phyloP scores from a whole-genome alignment of 164 flowering plant species.

The Sedum album region DNA sequence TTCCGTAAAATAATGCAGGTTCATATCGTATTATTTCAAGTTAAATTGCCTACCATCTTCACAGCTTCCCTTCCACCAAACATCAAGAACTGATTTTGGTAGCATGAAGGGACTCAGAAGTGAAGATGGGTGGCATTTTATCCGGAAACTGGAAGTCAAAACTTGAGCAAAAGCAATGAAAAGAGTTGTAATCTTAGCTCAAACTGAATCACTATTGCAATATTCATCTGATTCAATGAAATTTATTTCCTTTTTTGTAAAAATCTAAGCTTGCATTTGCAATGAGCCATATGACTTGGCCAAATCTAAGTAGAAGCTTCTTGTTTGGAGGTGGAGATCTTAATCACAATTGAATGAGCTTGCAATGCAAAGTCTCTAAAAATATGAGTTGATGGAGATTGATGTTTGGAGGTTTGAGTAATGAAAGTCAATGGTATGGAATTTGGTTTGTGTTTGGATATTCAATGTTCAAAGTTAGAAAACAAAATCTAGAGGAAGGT shows the following conservation, averaged over 20 bases:
- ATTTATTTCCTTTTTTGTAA: not conserved
- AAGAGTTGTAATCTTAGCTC: not conserved
- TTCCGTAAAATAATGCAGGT: not conserved
- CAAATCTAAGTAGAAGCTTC: not conserved
- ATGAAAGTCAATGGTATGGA: not conserved
- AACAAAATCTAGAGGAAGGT: not conserved
- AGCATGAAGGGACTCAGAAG: not conserved
- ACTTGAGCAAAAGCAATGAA: slow-evolving; percentile 1
- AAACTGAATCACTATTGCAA: not conserved
- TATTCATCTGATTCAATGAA: not conserved
- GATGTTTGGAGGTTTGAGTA: not conserved
- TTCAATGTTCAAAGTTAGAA: not conserved
- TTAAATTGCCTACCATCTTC: slow-evolving; percentile 5
- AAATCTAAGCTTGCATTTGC: not conserved
- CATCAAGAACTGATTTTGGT: not conserved
- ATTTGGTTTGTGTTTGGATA: not conserved
- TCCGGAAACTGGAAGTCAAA: not conserved
- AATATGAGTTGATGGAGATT: not conserved
- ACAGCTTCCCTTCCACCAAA: not conserved
- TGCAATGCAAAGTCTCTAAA: not conserved
- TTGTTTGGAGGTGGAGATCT: not conserved
- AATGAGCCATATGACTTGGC: not conserved
- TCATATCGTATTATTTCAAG: not conserved
- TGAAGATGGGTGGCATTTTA: slow-evolving; percentile 9
- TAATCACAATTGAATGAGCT: not conserved